These are phyloP conservation scores for Fusarium sp. DNA, from an alignment of 2,329 filamentous ascomycete species.

Conservation along the genomic window DNA sequence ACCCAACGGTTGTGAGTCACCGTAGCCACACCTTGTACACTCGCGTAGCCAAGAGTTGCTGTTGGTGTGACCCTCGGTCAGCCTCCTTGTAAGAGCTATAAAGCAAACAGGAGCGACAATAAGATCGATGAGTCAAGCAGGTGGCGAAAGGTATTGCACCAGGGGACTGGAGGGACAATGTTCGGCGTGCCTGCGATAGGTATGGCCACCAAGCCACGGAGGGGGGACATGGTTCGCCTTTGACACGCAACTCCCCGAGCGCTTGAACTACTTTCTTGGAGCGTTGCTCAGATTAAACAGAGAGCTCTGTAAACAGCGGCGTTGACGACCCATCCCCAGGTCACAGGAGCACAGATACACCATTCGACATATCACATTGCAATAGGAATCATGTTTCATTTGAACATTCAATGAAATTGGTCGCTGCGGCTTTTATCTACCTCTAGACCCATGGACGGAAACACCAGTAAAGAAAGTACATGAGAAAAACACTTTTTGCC, in stretches of 20 bases:
- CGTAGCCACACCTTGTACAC: neutral
- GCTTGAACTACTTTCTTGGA: too few relatives aligned
- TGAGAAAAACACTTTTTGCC: slow-evolving; percentile 36
- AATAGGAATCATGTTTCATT: neutral
- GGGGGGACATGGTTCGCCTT: neutral
- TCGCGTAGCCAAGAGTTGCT: too few relatives aligned
- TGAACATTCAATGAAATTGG: slow-evolving; percentile 30
- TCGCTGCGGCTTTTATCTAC: slow-evolving; percentile 42
- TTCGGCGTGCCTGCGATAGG: neutral
- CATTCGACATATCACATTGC: neutral
- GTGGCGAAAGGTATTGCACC: neutral
- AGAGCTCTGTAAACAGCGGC: neutral
- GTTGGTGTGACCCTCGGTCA: neutral
- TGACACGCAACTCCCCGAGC: neutral
- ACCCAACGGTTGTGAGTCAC: neutral
- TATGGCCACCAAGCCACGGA: too few relatives aligned
- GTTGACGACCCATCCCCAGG: neutral
- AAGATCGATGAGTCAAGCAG: neutral
- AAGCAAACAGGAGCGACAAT: neutral
- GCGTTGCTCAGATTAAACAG: accelerated
- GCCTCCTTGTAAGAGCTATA: neutral
- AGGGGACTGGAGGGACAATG: neutral
- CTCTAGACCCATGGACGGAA: slow-evolving; percentile 40
- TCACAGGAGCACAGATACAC: neutral
- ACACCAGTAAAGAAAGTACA: slow-evolving; percentile 39